Conservation (phyloP, 2,329 filamentous ascomycete species). For the Graphilbum fragrans region DNA sequence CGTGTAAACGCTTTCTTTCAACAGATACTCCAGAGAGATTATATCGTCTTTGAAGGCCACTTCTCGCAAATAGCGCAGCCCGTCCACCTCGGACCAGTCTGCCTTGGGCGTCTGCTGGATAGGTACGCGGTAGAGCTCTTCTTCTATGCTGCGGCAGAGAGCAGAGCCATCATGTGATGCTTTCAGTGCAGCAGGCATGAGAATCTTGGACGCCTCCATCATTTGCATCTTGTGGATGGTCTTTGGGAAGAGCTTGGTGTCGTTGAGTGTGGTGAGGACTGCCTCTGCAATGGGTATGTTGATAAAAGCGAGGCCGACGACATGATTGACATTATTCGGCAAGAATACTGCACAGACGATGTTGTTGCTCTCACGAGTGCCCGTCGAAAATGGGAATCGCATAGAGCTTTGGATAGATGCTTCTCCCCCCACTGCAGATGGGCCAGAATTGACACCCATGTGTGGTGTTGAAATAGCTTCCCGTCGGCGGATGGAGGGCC, state of each 20-base stretch:
- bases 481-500: too few species aligned
- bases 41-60: slow-evolving; percentile 73
- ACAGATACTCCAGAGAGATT: slow-evolving; percentile 66
- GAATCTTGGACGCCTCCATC: slow-evolving; percentile 65
- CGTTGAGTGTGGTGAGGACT: slow-evolving; percentile 79
- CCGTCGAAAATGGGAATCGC: slow-evolving; percentile 4
- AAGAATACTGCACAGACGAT: slow-evolving; percentile 74
- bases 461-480: too few species aligned
- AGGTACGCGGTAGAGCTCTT: slow-evolving; percentile 24
- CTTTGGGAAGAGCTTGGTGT: slow-evolving; percentile 82
- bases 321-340: slow-evolving; percentile 74
- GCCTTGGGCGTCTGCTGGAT: slow-evolving; percentile 53
- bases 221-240: slow-evolving; percentile 80
- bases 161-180: slow-evolving; percentile 58
- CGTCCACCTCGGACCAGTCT: slow-evolving; percentile 71
- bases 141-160: slow-evolving; percentile 6
- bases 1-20: slow-evolving; percentile 76
- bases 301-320: slow-evolving; percentile 75
- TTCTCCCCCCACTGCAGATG: too few species aligned
- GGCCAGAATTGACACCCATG: too few species aligned
- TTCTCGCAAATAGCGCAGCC: slow-evolving; percentile 64
- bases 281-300: slow-evolving; percentile 78
- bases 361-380: slow-evolving; percentile 7
- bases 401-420: neutral
- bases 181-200: slow-evolving; percentile 61